Evolutionary conservation across 179 eudicot species (phyloP).

Genomic region (Spinacia oleracea): DNA sequence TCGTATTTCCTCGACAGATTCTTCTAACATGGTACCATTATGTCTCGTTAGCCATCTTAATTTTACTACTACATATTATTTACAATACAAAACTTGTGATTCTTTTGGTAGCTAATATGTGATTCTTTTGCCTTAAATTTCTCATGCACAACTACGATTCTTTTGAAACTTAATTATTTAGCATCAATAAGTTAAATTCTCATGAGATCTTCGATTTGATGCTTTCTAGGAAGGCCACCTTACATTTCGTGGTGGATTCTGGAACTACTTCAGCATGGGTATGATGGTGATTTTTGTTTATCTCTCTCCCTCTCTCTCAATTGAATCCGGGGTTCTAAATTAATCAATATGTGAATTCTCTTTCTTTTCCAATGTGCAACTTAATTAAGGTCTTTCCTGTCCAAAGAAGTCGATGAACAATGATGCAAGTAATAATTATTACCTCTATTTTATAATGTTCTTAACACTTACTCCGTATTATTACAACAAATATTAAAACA

Average conservation of each 20-base stretch:
- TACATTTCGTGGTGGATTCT: constrained; percentile 94
- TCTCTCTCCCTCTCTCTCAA: neutral
- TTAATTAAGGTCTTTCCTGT: no score
- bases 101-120: no score
- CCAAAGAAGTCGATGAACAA: no score
- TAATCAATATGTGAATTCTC: neutral
- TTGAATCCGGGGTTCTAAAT: no score
- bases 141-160: constrained; percentile 1
- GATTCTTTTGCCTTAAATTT: neutral
- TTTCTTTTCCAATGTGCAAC: constrained; percentile 3
- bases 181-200: neutral
- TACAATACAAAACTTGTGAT: no score
- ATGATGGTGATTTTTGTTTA: constrained; percentile 23
- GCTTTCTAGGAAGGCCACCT: constrained; percentile 71
- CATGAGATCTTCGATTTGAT: constrained; percentile 8
- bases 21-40: constrained; percentile 58
- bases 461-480: no score
- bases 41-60: neutral
- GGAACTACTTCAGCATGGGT: constrained; percentile 99
- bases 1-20: constrained; percentile 65
- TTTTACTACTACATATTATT: no score
- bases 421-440: no score
- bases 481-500: no score
- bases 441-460: no score
- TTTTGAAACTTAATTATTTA: neutral